phyloP scores from a whole-genome alignment of 208 protist species.

The Acanthamoeba quina region DNA sequence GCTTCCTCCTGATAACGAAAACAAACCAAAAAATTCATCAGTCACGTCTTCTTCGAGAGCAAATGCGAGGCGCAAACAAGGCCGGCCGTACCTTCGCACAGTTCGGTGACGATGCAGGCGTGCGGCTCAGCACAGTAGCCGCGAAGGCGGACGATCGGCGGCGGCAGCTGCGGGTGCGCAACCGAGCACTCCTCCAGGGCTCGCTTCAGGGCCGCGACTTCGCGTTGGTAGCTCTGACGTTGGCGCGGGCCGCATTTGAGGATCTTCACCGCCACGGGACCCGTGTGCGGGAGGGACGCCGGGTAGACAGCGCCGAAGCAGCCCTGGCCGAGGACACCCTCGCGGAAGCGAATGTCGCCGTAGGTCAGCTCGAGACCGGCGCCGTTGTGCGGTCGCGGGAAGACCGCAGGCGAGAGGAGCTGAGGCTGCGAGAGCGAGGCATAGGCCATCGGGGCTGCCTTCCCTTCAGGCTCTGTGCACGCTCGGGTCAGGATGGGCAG shows the following conservation, averaged over 20 bases:
- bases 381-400: no score
- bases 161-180: neutral
- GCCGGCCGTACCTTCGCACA: neutral
- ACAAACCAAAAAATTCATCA: neutral
- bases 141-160: neutral
- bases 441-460: no score
- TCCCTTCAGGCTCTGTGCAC: no score
- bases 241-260: neutral
- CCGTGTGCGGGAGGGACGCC: neutral
- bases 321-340: neutral
- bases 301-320: slow-evolving; percentile 9
- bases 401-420: no score
- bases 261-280: slow-evolving; percentile 34
- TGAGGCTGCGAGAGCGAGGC: no score
- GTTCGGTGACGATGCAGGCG: neutral
- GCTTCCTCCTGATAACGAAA: neutral
- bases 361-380: neutral
- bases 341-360: neutral
- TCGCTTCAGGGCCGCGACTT: neutral
- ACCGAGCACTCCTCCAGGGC: neutral
- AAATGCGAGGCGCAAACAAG: neutral
- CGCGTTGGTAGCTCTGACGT: neutral
- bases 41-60: neutral
- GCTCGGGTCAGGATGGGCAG: neutral
- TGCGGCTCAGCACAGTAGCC: slow-evolving; percentile 14